Evolutionary conservation across 2,329 filamentous ascomycete species (phyloP), one percentile per base, ranked within the genome.

Genomic region (Microcera coccophila): DNA sequence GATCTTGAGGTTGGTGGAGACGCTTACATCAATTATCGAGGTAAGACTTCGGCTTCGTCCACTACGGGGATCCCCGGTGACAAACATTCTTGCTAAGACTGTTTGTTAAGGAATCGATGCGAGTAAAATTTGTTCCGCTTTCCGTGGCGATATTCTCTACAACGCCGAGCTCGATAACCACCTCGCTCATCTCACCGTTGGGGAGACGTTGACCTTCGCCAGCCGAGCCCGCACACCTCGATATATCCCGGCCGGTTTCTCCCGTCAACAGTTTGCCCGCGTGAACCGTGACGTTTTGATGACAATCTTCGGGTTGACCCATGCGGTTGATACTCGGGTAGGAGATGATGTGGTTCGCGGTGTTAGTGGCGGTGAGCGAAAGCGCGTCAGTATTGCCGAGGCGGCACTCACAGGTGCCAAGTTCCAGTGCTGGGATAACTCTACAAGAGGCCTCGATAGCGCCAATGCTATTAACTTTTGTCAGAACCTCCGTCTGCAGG

Each of bases 81-180:
- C 16, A 15, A 10, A 14, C 3, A 16, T 15, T 15, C 10, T 15
- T 20, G 14, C 16, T 14, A 34, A 34, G 12, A 14, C 16, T 18
- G 15, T 14, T 8, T 29, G 19, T 21, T 19, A 28, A 50, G 53
- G 52, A 15, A 59, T 57, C 17, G 49, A 49, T 3, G 28, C 36
- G 20, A 49, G 62, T 26, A 55, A 54, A 5, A 70, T 71, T 60
- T 56, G 62, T 36, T 61, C 62, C 14, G 53, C 69, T 37, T 78
- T 73, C 47, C 64, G 74, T 10, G 72, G 72, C 45, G 74, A 74
- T 60, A 68, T 79, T 7, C 66, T 83, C 8, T 84, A 84, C 57
- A 82, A 82, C 45, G 76, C 81, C 1, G 82, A 85, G 58, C 55
- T 55, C 36, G 80, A 84, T 52, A 62, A 80, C 0, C 81, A 84